phyloP scores from a whole-genome alignment of 2,329 filamentous ascomycete species.

The Colletotrichum sublineola region DNA sequence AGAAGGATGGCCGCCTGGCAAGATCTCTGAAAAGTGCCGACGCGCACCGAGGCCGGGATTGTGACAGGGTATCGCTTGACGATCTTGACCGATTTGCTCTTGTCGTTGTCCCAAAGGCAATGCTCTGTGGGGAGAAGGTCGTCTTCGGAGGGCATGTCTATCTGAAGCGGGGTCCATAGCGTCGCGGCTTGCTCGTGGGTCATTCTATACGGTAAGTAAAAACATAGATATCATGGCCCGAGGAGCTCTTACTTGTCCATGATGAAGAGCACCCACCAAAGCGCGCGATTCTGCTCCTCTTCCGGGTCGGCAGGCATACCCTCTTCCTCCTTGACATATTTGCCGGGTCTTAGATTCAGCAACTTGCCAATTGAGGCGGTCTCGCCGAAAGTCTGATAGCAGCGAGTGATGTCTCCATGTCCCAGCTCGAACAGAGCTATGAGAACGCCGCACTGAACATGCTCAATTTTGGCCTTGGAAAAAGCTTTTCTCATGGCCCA shows the following conservation, averaged over 20 bases:
- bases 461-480: conserved; percentile 53
- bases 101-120: conserved; percentile 50
- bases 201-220: conserved; percentile 44
- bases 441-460: conserved; percentile 57
- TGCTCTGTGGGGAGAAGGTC: conserved; percentile 53
- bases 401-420: conserved; percentile 57
- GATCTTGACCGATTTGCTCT: conserved; percentile 43
- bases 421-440: conserved; percentile 60
- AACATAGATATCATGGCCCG: not conserved
- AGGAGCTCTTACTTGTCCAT: conserved; percentile 56
- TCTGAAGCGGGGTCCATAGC: conserved; percentile 51
- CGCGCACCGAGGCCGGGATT: conserved; percentile 48
- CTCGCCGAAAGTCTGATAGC: conserved; percentile 59
- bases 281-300: conserved; percentile 56
- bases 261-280: conserved; percentile 61
- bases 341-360: conserved; percentile 54
- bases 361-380: conserved; percentile 54
- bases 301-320: conserved; percentile 48
- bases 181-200: conserved; percentile 51
- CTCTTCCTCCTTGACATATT: conserved; percentile 50
- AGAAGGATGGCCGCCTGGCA: conserved; percentile 54
- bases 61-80: conserved; percentile 48
- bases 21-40: conserved; percentile 53
- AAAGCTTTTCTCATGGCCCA: conserved; percentile 54
- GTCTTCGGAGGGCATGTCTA: conserved; percentile 54